Evolutionary conservation across 345 rosid genomes (phyloP), one percentile per base, ranked within the genome.

Genomic region (Gossypium sturtianum): DNA sequence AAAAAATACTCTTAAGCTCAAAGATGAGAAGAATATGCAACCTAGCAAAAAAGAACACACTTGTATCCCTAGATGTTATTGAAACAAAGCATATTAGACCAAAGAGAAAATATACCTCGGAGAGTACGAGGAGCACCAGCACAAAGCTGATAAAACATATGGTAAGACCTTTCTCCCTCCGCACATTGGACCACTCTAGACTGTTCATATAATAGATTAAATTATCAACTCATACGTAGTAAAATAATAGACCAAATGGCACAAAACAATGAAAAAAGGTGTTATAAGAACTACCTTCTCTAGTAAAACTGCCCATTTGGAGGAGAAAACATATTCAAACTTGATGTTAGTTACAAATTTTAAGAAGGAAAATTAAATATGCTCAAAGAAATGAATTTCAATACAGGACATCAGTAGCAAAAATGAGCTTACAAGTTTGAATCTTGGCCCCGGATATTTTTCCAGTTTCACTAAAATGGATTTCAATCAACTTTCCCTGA

Each of bases 161-260:
- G 99, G 83, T 95, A 95, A 75, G 99, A 91, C 86, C 99, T 91
- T 84, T 95, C 99, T 75, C 97, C 97, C 72, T 88, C 94, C 49
- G 88, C 85, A 87, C 98, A 93, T 76, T 95, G 99, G 80, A 95
- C 99, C 72, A 95, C 99, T 84, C 99, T 91, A 79, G 99, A 95
- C 99, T 95, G 96, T 83, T 87, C 79, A 81, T 53, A 61, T 56
- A 76, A 83, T n/a, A 76, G 64, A 77, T 66, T 22, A 77, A 70
- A 41, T 81, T 66, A 48, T 79, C 63, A 54, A 81, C 48, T 64
- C 13, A 22, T 70, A 80, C 16, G n/a, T 2, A 34, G 41, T 34
- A 34, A 34, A 34, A 34, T 34, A 34, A 4, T 5, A 34, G 41
- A 5, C 41, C 41, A 34, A 34, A 34, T 34, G 41, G 41, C 41